Base-by-base conservation (phyloP, 2,329 filamentous ascomycete genomes). In the Xylariales sp. region DNA sequence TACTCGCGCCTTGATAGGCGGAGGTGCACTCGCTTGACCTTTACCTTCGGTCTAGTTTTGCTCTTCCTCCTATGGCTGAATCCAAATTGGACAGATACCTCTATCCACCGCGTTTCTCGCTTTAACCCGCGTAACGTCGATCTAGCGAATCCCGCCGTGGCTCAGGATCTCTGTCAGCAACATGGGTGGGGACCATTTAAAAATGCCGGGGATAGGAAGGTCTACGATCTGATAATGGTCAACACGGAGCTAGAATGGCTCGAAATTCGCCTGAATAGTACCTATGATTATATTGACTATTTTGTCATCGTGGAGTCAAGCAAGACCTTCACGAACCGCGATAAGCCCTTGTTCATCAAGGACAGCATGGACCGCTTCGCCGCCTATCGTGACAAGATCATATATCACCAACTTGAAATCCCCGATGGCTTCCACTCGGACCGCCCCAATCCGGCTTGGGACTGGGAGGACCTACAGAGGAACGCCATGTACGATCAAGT, bases 221-320 rank as follows among this genome's bases (percentile, higher is more conserved):
- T 89, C 39, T 89, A 88, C 75, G 89, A 91, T 74, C 80, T 91
- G 1, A 82, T 89, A 72, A 85, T 90, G 81, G 78, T 90, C 72
- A 89, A 88, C 71, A 85, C 82, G 2, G 89, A 91, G 78, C 81
- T 91, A 12, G 89, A 91, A 78, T 89, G 87, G 83, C 82, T 91
- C 49, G 89, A 91, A 76, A 86, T 91, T 55, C 86, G 88, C 10
- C 80, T 91, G 3, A 83, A 87, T 72, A 86, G 86, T 2, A 83
- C 89, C 16, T 85, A 85, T 64, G 77, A 84, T 46, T 79, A 85
- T 49, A 87, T 91, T 67, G 89, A 91, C 78, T 90, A 89, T 78
- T 91, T 90, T 72, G 81, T 91, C 73, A 83, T 91, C 41, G 83
- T 90, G 58, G 89, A 91, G 78, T 84, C 85, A 0, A 76, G 80